A percentile compares a stretch with the other conserved stretches of the same genome.
phyloP scores from a whole-genome alignment of 75 land plant species.

The Selaginella tamariscina region DNA sequence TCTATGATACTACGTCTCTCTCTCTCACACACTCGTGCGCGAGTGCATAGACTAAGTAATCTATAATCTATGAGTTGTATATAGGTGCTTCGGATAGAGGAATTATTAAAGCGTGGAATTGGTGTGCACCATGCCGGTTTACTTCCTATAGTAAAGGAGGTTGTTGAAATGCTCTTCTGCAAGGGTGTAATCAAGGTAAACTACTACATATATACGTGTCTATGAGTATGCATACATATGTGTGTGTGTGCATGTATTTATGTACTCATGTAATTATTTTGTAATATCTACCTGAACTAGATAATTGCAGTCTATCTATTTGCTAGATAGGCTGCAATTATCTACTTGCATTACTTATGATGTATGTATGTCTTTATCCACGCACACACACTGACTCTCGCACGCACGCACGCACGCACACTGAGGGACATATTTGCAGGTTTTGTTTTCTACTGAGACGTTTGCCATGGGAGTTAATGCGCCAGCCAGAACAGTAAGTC shows the following conservation, averaged over 20 bases:
- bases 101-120: constrained; percentile 69
- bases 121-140: constrained; percentile 99
- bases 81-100: constrained; percentile 71
- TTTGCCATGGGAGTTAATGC: constrained; percentile 99
- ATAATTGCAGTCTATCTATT: neutral
- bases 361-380: no score
- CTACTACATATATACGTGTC: neutral
- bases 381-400: no score
- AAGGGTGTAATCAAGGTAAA: constrained; percentile 96
- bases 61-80: neutral
- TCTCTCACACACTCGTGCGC: neutral
- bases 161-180: constrained; percentile 98
- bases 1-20: neutral
- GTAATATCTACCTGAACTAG: neutral
- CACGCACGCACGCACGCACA: no score
- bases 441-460: constrained; percentile 94
- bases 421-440: no score
- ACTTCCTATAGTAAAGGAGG: constrained; percentile 98
- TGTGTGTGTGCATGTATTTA: neutral
- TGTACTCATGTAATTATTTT: neutral
- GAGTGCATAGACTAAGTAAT: neutral
- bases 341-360: no score
- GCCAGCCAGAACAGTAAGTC: constrained; percentile 89
- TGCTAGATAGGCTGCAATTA: no score
- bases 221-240: neutral